Percentiles rank a stretch among this genome's conserved stretches.
Evolutionary conservation across 371 early-diverging fungal species (phyloP).

Genomic region (Haplosporangium sp.): DNA sequence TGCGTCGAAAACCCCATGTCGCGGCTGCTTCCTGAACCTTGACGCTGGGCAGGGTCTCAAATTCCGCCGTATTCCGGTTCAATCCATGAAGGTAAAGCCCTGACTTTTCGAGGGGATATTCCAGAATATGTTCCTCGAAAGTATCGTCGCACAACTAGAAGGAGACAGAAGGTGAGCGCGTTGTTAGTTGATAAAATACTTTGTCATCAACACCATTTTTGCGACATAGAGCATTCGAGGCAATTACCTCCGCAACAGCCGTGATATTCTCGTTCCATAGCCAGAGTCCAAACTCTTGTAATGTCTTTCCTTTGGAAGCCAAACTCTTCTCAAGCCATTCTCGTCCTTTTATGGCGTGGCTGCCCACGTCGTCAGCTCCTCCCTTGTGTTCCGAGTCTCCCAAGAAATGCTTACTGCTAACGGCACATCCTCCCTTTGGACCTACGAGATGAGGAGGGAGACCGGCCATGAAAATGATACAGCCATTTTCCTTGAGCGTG

Average conservation of each 20-base stretch:
- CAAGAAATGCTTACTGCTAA: constrained; percentile 91
- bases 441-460: constrained; percentile 61
- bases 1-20: constrained; percentile 79
- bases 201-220: not conserved
- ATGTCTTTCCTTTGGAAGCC: constrained; percentile 60
- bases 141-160: constrained; percentile 90
- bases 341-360: constrained; percentile 78
- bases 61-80: constrained; percentile 79
- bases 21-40: constrained; percentile 73
- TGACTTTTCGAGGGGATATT: constrained; percentile 78
- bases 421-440: constrained; percentile 67
- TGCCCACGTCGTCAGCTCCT: not conserved
- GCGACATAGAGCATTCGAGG: not conserved
- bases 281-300: constrained; percentile 79
- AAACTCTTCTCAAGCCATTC: constrained; percentile 85
- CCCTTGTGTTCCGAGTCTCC: constrained; percentile 54
- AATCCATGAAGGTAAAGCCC: constrained; percentile 95
- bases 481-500: constrained; percentile 96
- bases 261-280: constrained; percentile 79
- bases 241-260: constrained; percentile 83
- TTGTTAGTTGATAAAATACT: not conserved
- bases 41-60: constrained; percentile 77
- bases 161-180: not conserved
- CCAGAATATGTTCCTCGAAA: constrained; percentile 94
- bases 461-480: constrained; percentile 89